Evolutionary conservation across 2,329 filamentous ascomycete genomes (phyloP).

Genomic region (Clarireedia sp.): DNA sequence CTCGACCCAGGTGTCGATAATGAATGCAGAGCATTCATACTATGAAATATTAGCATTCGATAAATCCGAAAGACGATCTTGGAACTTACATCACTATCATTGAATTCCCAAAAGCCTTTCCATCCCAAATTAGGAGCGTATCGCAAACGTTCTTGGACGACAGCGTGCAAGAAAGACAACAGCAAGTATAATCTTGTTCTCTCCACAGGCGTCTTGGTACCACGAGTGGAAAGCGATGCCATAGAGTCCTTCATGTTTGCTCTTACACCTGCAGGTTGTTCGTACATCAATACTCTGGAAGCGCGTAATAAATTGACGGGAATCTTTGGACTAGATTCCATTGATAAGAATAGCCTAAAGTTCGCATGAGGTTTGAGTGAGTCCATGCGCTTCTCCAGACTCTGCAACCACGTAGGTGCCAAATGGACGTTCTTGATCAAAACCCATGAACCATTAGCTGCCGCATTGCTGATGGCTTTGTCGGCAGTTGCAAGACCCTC

Average conservation of each 20-base stretch:
- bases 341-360: slow-evolving; percentile 93
- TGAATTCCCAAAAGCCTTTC: slow-evolving; percentile 99
- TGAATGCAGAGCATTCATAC: slow-evolving; percentile 96
- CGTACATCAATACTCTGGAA: slow-evolving; percentile 91
- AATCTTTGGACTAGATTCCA: slow-evolving; percentile 96
- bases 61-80: slow-evolving; percentile 55
- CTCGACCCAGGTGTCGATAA: slow-evolving; percentile 93
- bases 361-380: slow-evolving; percentile 87
- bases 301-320: slow-evolving; percentile 91
- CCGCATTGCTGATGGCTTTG: slow-evolving; percentile 88
- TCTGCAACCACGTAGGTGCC: slow-evolving; percentile 92
- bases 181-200: slow-evolving; percentile 83
- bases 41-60: slow-evolving; percentile 50
- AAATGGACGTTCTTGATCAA: slow-evolving; percentile 98
- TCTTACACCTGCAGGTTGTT: slow-evolving; percentile 91
- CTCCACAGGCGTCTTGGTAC: slow-evolving; percentile 79
- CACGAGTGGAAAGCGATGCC: slow-evolving; percentile 68
- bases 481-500: slow-evolving; percentile 88
- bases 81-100: slow-evolving; percentile 90
- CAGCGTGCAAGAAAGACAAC: slow-evolving; percentile 88
- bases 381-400: slow-evolving; percentile 92
- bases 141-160: slow-evolving; percentile 87
- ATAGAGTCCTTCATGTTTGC: slow-evolving; percentile 99
- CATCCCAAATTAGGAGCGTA: slow-evolving; percentile 92
- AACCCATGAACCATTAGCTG: slow-evolving; percentile 89